Evolutionary conservation across 495 filamentous ascomycete genomes (phyloP), one percentile per base, ranked within the genome.

Genomic region (Xylaria longipes): DNA sequence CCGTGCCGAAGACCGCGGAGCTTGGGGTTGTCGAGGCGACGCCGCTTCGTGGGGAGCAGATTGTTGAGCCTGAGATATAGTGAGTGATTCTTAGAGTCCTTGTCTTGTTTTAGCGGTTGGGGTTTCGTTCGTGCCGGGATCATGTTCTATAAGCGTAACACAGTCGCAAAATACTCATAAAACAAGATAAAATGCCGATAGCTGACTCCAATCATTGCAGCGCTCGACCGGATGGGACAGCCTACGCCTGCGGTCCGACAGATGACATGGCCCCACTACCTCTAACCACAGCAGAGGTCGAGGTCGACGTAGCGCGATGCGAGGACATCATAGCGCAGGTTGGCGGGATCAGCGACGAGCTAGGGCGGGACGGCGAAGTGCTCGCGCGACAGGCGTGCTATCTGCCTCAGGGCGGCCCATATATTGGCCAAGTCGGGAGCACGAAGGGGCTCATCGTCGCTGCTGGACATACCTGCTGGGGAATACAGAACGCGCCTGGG

Each of bases 381-480:
- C 86, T 86, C 14, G 86, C 86, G 43, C 86, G 89, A 65, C 94
- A 97, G 82, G 94, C 94, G 41, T 97, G 94, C 76, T 97, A 97
- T 76, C 79, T 97, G 39, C 94, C 94, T 1, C 88, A 90, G 17
- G 81, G 79, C 48, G 93, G 93, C 0, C 94, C 94, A 25, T 80
- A 94, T 66, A 88, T 97, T 54, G 94, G 92, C 0, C 76, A 89
- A 71, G 91, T 93, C 31, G 87, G 88, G 6, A 61, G 22, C 4
- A 88, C 89, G 3, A 90, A 91, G 69, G 94, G 94, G 0, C 77
- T 96, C 25, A 83, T 93, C 56, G 83, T 97, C 73, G 94, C 94
- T 8, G 86, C 91, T 9, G 94, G 94, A 17, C 94, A 97, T 80
- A 95, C 91, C 2, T 96, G 93, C 78, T 97, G 94, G 94, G 94